Evolutionary conservation across 108 stramenopile genomes (phyloP).

Genomic region (Skeletonema grethae): DNA sequence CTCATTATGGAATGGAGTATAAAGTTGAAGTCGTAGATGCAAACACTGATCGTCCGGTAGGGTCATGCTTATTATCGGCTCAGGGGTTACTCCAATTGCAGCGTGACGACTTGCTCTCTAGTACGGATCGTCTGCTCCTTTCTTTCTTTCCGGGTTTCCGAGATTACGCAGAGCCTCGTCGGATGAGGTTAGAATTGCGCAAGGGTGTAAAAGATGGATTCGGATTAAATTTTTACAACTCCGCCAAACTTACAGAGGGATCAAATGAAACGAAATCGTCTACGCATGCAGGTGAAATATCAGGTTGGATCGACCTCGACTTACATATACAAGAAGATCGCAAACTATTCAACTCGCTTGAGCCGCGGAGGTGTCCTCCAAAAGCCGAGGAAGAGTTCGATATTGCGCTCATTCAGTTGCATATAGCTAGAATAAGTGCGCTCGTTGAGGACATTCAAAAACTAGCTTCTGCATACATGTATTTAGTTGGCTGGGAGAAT

Average conservation of each 20-base stretch:
- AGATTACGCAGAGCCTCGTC: constrained; percentile 48
- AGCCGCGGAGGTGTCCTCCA: constrained; percentile 61
- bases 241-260: constrained; percentile 35
- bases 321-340: constrained; percentile 67
- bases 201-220: constrained; percentile 68
- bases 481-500: constrained; percentile 77
- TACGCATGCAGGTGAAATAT: constrained; percentile 53
- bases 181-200: constrained; percentile 60
- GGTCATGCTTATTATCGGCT: constrained; percentile 64
- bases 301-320: constrained; percentile 76
- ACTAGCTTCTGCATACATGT: constrained; percentile 50
- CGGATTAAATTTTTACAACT: constrained; percentile 62
- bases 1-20: constrained; percentile 81
- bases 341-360: constrained; percentile 51
- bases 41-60: constrained; percentile 67
- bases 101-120: constrained; percentile 57
- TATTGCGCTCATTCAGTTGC: constrained; percentile 66
- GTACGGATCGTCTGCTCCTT: constrained; percentile 32
- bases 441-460: constrained; percentile 63
- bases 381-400: constrained; percentile 66
- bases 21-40: constrained; percentile 81
- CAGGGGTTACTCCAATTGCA: constrained; percentile 79
- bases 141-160: constrained; percentile 36
- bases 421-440: constrained; percentile 67
- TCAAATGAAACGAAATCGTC: constrained; percentile 25